Conservation (phyloP, 331 rosid species). For the Acacia pycnantha region DNA sequence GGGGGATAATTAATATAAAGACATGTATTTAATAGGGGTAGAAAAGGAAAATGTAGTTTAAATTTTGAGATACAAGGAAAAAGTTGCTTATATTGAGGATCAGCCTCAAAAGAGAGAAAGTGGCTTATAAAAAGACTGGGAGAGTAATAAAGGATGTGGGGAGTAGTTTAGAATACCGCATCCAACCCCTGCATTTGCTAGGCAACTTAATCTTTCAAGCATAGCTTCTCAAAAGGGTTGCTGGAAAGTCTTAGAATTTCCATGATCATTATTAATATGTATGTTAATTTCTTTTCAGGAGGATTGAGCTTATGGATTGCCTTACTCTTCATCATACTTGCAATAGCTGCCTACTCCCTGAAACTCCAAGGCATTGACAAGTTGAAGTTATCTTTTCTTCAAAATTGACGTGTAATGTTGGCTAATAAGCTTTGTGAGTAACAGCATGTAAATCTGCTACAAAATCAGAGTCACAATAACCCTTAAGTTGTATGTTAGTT, state of each 20-base stretch:
- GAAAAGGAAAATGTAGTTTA: too few species aligned
- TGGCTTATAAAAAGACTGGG: too few species aligned
- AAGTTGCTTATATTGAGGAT: too few species aligned
- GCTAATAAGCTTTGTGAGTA: constrained; percentile 18
- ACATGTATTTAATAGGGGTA: too few species aligned
- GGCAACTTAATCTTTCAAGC: background rate
- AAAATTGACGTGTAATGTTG: constrained; percentile 1
- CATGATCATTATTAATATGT: background rate
- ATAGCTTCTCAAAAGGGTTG: background rate
- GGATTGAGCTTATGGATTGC: constrained; percentile 67
- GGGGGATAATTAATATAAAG: too few species aligned
- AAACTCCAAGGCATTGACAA: constrained; percentile 38
- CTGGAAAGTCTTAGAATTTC: background rate
- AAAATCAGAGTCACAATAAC: too few species aligned
- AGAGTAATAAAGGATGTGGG: too few species aligned
- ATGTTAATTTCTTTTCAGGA: constrained; percentile 46
- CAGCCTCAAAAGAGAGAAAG: too few species aligned
- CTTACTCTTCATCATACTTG: constrained; percentile 57
- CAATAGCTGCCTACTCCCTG: constrained; percentile 58
- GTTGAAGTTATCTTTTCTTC: constrained; percentile 27
- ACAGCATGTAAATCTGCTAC: background rate
- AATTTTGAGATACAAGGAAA: too few species aligned
- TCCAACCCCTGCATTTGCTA: background rate
- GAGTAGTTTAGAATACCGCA: background rate
- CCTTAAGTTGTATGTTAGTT: too few species aligned